Base-by-base conservation (phyloP, 345 rosid species). In the Eucalyptus dawsonii region DNA sequence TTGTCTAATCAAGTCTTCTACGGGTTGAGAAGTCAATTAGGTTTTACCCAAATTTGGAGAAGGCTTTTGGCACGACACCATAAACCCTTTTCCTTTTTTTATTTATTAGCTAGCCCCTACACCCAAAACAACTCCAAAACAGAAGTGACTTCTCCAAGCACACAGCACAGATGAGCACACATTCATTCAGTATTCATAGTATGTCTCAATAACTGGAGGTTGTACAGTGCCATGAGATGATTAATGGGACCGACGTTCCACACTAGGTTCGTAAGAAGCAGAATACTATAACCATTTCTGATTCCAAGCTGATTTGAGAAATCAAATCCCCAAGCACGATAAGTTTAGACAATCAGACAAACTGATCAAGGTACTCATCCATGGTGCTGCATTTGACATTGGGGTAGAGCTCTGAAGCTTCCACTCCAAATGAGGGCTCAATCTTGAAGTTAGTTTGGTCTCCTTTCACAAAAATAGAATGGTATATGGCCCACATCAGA, bases 331-430 rank as follows among this genome's bases (percentile, higher is more conserved):
- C 22, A 88, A 40, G 27, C 45, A 88, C 42, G 6, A 25, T 50
- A 5, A 11, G 76, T 56, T 37, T 27, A 86, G 12, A 22, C 21
- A 44, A 19, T 62, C 50, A 89, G 50, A 62, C 88, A 67, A 86
- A 86, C 31, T 7, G 86, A 40, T 50, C 37, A 31, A 89, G 90
- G 7, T 89, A 89, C 13, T 86, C 86, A 51, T 86, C 69, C 31
- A 89, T 51, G 7, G 88, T 89, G 44, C 31, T 50, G 88, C 86
- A 86, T 42, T 89, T 89, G 15, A 89, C 85, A 40, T 89, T 88
- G 4, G 88, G 86, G 88, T 89, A 89, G 22, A 89, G 90, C n/a
- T 67, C 88, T 11, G 88, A 86, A 11, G 90, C 90, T 88, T 89
- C 90, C 11, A 89, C 90, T 34, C 90, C 90, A 13, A 86, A 65